phyloP scores from a whole-genome alignment of 257 asterid species.

The Henckelia pumila region DNA sequence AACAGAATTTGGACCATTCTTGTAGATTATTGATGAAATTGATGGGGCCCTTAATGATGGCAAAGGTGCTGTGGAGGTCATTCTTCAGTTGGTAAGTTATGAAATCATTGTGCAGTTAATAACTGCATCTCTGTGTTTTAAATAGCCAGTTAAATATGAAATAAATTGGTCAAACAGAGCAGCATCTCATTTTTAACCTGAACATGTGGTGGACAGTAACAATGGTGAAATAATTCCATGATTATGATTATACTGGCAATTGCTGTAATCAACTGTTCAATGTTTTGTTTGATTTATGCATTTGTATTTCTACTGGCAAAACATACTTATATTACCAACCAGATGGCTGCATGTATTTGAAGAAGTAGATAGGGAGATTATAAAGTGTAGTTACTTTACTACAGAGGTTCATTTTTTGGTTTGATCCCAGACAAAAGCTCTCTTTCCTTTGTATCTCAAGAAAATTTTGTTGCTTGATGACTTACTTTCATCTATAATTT shows the following conservation, averaged over 20 bases:
- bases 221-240: slow-evolving; percentile 10
- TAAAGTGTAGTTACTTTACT: slow-evolving; percentile 1
- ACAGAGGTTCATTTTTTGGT: slow-evolving; percentile 6
- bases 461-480: slow-evolving; percentile 15
- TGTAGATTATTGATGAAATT: slow-evolving; percentile 90
- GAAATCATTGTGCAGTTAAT: slow-evolving; percentile 19
- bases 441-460: neutral
- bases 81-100: slow-evolving; percentile 70
- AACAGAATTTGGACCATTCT: slow-evolving; percentile 19
- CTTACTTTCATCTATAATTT: slow-evolving; percentile 6
- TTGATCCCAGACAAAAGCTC: neutral
- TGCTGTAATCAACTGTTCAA: neutral
- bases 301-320: neutral
- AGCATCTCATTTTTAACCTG: slow-evolving; percentile 8
- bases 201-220: slow-evolving; percentile 12
- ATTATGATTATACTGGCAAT: slow-evolving; percentile 15
- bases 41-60: slow-evolving; percentile 99
- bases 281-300: slow-evolving; percentile 15
- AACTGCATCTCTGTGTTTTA: slow-evolving; percentile 1
- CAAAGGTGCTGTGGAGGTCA: slow-evolving; percentile 93
- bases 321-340: slow-evolving; percentile 2
- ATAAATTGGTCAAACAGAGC: slow-evolving; percentile 3
- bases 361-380: slow-evolving; percentile 4
- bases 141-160: neutral
- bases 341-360: slow-evolving; percentile 2